Evolutionary conservation across 176 grass and related monocot genomes (phyloP), one percentile per base, ranked within the genome.

Genomic region (Dendrocalamus sinicus): DNA sequence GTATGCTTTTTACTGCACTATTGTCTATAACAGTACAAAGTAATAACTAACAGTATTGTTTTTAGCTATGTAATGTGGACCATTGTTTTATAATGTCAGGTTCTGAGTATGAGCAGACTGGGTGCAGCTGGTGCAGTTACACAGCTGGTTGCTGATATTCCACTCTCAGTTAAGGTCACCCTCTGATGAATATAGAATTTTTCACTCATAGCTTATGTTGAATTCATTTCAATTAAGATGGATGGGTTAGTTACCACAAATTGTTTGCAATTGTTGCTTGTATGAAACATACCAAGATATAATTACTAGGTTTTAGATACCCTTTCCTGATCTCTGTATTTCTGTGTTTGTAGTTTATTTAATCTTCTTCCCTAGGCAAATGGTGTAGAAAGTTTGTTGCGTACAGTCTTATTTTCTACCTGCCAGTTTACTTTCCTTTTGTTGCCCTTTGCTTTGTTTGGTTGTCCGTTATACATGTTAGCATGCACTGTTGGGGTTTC

Each of bases 21-120:
- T 45, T 85, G 9, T 22, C 41, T 75, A 14, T 85, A 59, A 59
- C 7, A 78, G 24, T 17, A 60, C 65, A 70, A 58, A 4, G 4
- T 16, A 15, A 22, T 32, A 79, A 8, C 46, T 45, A 86, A 40
- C 41, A 51, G 40, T 55, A 70, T 16, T 81, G 17, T n/a, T 22
- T 44, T 59, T 6, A 17, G 15, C 12, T 64, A 24, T 70, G 48
- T 86, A 57, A 81, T 62, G 26, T 41, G 71, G 46, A 72, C 32
- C 37, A 13, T 52, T 53, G 10, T 79, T 59, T 55, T 67, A 20
- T 53, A 45, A 65, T 89, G 16, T 41, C 73, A 97, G 95, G 95
- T 97, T 79, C 84, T 97, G 52, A 97, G 90, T 80, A 97, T 97
- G 95, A 97, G 95, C 73, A 97, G 95, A 86, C 69, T 97, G 43